Percentiles rank a stretch among this genome's conserved stretches.
These are phyloP conservation scores for Exsudoporus floridanus DNA, from an alignment of 1,284 basidiomycete genomes.

Conservation along the genomic window DNA sequence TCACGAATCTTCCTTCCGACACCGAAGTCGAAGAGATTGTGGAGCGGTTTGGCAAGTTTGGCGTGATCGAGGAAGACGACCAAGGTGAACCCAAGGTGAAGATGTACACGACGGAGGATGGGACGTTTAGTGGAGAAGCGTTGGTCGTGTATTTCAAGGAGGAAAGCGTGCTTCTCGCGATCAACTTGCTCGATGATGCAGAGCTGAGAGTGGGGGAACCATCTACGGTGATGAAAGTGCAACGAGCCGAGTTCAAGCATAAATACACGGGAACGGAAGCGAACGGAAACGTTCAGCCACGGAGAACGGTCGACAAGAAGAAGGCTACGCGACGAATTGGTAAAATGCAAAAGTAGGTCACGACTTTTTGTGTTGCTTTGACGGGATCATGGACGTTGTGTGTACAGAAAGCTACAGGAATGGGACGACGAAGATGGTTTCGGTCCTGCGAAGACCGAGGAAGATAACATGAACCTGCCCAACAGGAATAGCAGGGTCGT, in stretches of 20 bases:
- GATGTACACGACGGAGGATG: constrained; percentile 88
- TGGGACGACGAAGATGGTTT: constrained; percentile 88
- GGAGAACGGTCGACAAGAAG: constrained; percentile 79
- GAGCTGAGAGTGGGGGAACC: constrained; percentile 84
- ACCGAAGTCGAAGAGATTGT: constrained; percentile 75
- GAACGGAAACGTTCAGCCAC: constrained; percentile 43
- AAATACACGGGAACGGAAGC: constrained; percentile 44
- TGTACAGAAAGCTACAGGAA: constrained; percentile 71
- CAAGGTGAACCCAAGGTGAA: constrained; percentile 87
- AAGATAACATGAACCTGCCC: constrained; percentile 45
- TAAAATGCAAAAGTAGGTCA: constrained; percentile 83
- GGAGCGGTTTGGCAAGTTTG: constrained; percentile 85
- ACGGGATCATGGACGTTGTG: not conserved
- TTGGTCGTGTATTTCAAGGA: constrained; percentile 97
- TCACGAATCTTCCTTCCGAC: constrained; percentile 82
- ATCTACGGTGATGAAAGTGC: constrained; percentile 76
- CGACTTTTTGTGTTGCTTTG: not conserved
- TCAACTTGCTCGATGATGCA: constrained; percentile 89
- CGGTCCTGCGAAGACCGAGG: constrained; percentile 61
- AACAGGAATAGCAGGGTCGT: constrained; percentile 77
- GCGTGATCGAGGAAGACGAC: constrained; percentile 91
- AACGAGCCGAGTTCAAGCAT: constrained; percentile 82
- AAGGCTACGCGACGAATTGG: constrained; percentile 77
- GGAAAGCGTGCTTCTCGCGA: constrained; percentile 86
- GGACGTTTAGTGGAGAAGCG: constrained; percentile 93